Evolutionary conservation across 139 green algal species (phyloP).

Genomic region (Chlamydomonas eustigma): DNA sequence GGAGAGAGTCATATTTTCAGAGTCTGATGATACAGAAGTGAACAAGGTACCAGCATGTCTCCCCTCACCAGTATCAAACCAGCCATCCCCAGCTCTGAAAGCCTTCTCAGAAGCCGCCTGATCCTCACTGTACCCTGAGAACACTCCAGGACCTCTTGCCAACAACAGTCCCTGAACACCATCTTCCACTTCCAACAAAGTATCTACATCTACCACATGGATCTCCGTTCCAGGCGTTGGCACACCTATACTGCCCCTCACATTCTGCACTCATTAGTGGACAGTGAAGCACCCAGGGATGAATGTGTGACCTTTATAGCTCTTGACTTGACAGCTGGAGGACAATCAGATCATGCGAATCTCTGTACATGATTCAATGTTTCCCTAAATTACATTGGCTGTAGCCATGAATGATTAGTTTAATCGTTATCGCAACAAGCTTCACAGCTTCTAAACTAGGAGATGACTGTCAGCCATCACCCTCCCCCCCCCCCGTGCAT

Average conservation of each 20-base stretch:
- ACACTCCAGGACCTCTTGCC: constrained; percentile 32
- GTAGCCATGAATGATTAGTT: too few relatives aligned
- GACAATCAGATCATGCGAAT: too few relatives aligned
- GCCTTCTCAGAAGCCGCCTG: constrained; percentile 49
- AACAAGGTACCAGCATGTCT: neutral
- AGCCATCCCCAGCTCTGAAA: constrained; percentile 60
- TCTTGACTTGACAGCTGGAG: too few relatives aligned
- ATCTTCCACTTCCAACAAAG: constrained; percentile 47
- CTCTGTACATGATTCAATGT: too few relatives aligned
- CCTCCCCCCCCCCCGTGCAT: too few relatives aligned
- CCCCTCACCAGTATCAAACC: constrained; percentile 66
- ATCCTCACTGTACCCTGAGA: constrained; percentile 51
- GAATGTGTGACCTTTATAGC: too few relatives aligned
- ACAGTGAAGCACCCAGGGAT: too few relatives aligned
- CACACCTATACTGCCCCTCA: constrained; percentile 76
- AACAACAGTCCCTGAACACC: constrained; percentile 59
- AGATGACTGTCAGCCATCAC: too few relatives aligned
- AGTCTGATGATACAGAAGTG: neutral
- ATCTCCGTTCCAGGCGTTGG: constrained; percentile 74
- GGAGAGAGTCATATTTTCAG: neutral
- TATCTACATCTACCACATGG: constrained; percentile 79
- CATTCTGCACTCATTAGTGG: constrained; percentile 38
- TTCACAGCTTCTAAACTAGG: too few relatives aligned
- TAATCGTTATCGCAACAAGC: too few relatives aligned
- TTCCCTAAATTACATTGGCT: too few relatives aligned